Base-by-base conservation (phyloP, 257 asterid genomes). In the Nyctanthes arbortristis region DNA sequence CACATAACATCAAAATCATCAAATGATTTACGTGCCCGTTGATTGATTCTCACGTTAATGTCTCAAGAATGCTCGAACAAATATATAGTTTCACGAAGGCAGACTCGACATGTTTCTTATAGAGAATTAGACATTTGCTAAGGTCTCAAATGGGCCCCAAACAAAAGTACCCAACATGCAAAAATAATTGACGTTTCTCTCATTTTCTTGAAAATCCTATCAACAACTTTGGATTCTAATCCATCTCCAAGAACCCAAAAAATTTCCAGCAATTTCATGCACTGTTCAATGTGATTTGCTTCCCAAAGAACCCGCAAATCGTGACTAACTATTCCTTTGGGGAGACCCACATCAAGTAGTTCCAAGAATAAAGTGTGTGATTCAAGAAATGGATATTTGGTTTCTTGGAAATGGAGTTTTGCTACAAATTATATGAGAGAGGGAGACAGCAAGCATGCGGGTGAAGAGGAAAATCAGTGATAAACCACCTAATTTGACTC, bases 341-440 rank as follows among this genome's bases (percentile, higher is more conserved):
- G 36, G 69, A 22, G 75, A 52, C 74, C 76, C 64, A 68, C 36
- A 12, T 22, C 24, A 71, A 24, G 77, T 57, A 75, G 10, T 11
- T 84, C 85, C 87, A 80, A 80, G 49, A 72, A 47, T 34, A 33
- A 69, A 56, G 29, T 67, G 63, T 58, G 58, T 36, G 65, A 59
- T 14, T 63, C 40, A 73, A 67, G 61, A 37, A 52, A 61, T 36
- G 75, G 57, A 7, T 27, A 37, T 64, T 13, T 86, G 88, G 80
- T 74, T 49, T 79, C 78, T 85, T 83, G 83, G 84, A 49, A 73
- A 69, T 84, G 89, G 88, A 74, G 78, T 69, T 80, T 82, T 87
- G 82, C 76, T 76, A 65, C 77, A 55, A 71, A 29, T 64, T 77
- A 69, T 59, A 35, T 18, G 54, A 32, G 61, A 66, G 57, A 47